Evolutionary conservation across 2,329 filamentous ascomycete genomes (phyloP).

Genomic region (Fusarium subglutinans): DNA sequence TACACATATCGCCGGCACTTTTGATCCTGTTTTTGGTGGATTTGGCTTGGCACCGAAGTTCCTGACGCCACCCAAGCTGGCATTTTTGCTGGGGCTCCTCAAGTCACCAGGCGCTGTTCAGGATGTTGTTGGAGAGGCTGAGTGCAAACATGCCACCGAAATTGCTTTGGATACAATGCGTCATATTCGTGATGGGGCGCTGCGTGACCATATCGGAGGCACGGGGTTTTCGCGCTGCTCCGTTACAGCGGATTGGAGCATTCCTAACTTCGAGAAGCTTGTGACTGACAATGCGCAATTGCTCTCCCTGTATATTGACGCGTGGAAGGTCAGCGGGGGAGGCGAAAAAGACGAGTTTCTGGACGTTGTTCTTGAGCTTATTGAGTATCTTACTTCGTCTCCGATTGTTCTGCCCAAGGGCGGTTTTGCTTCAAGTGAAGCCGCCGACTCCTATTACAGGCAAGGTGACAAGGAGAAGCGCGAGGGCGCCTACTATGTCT

Average conservation of each 20-base stretch:
- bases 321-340: constrained; percentile 69
- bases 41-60: constrained; percentile 90
- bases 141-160: constrained; percentile 75
- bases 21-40: constrained; percentile 80
- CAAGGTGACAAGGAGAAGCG: constrained; percentile 82
- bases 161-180: constrained; percentile 86
- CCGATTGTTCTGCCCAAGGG: constrained; percentile 75
- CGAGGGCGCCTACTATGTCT: constrained; percentile 94
- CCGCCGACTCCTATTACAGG: constrained; percentile 83
- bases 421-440: constrained; percentile 88
- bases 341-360: constrained; percentile 75
- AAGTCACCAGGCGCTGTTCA: constrained; percentile 76
- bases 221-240: constrained; percentile 77
- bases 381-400: constrained; percentile 81
- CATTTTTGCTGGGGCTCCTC: constrained; percentile 80
- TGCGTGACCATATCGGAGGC: constrained; percentile 65
- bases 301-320: constrained; percentile 84
- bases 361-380: constrained; percentile 81
- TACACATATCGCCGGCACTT: constrained; percentile 80
- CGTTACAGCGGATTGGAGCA: constrained; percentile 88
- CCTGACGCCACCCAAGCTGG: constrained; percentile 84
- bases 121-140: constrained; percentile 86
- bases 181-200: constrained; percentile 69
- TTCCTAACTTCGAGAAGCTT: constrained; percentile 98
- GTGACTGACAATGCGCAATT: constrained; percentile 92